Conservation (phyloP, 225 moss, liverwort and hornwort species). For the Sphagnum contortum region DNA sequence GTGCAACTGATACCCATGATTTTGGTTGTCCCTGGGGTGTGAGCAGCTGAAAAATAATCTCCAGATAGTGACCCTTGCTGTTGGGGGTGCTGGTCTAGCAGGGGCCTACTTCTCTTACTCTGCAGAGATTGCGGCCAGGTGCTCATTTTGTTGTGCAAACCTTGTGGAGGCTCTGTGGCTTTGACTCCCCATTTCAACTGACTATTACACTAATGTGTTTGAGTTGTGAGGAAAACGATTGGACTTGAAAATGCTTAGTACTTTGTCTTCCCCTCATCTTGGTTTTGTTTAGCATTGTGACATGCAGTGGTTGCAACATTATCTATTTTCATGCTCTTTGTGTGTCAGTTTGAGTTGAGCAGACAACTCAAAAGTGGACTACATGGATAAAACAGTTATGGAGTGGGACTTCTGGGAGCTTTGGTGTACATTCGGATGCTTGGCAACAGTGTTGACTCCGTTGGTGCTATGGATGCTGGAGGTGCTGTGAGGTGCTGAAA, state of each 20-base stretch:
- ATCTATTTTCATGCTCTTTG: no score
- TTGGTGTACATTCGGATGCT: conserved; percentile 83
- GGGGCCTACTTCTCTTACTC: conserved; percentile 58
- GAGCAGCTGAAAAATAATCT: conserved; percentile 70
- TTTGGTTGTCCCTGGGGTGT: conserved; percentile 4
- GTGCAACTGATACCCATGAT: background rate
- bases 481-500: conserved; percentile 54
- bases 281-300: background rate
- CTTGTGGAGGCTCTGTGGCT: no score
- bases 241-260: no score
- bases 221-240: no score
- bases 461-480: conserved; percentile 23
- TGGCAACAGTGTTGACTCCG: conserved; percentile 77
- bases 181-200: no score
- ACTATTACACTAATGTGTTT: no score
- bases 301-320: no score
- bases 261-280: background rate
- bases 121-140: conserved; percentile 77
- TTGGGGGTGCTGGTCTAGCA: conserved; percentile 47
- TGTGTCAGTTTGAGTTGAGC: no score
- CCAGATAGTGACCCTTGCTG: conserved; percentile 53
- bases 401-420: conserved; percentile 66
- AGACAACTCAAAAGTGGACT: no score
- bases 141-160: background rate
- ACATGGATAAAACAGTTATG: conserved; percentile 47